Conservation (phyloP, 305 asterid species). For the Solanum hybrid region DNA sequence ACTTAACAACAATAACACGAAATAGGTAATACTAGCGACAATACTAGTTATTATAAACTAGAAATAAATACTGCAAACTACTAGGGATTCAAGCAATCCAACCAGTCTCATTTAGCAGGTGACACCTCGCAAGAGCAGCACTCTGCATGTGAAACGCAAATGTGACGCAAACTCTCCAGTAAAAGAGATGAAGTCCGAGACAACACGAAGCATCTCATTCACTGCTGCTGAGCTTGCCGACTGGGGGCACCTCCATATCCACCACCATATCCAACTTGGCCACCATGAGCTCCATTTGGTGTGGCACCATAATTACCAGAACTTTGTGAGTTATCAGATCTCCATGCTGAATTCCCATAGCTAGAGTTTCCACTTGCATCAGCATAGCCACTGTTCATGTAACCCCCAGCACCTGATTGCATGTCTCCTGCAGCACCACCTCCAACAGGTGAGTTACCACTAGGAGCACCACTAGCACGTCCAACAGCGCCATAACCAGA, state of each 20-base stretch:
- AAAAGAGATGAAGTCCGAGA: constrained; percentile 8
- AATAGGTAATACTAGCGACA: constrained; percentile 34
- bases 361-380: constrained; percentile 55
- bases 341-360: constrained; percentile 59
- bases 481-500: constrained; percentile 67
- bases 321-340: constrained; percentile 56
- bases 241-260: constrained; percentile 42
- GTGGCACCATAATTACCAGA: constrained; percentile 41
- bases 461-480: constrained; percentile 58
- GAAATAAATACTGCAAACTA: constrained; percentile 38
- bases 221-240: constrained; percentile 58
- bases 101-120: constrained; percentile 34
- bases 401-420: constrained; percentile 46
- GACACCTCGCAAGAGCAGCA: constrained; percentile 39
- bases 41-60: constrained; percentile 48
- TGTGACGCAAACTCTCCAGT: constrained; percentile 23
- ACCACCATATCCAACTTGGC: constrained; percentile 54
- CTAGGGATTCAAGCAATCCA: constrained; percentile 40
- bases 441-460: constrained; percentile 33
- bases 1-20: constrained; percentile 31
- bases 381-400: constrained; percentile 53
- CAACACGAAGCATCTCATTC: constrained; percentile 10
- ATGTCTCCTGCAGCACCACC: constrained; percentile 36
- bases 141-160: constrained; percentile 25
- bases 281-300: constrained; percentile 37